These are phyloP conservation scores for Plasmodium gonderi DNA, from an alignment of 169 alveolate genomes.

Conservation along the genomic window DNA sequence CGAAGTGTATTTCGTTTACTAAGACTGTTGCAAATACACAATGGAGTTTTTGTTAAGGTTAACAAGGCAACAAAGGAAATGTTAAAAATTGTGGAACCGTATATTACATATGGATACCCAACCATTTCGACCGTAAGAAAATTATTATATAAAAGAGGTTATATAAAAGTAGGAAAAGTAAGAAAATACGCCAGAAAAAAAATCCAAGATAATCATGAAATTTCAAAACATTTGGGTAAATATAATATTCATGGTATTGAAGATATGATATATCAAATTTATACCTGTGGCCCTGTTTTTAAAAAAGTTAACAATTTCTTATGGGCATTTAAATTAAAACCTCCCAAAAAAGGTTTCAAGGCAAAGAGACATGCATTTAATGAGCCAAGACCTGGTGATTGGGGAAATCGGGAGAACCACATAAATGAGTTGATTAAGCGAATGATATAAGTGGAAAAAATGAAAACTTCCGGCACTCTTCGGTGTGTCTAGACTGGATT, in stretches of 20 bases:
- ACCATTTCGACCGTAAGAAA: constrained; percentile 94
- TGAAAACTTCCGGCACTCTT: no score
- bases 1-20: constrained; percentile 95
- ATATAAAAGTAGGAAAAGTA: constrained; percentile 89
- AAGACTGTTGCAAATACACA: constrained; percentile 98
- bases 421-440: constrained; percentile 86
- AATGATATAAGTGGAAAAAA: no score
- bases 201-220: constrained; percentile 78
- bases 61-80: constrained; percentile 98
- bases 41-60: constrained; percentile 96
- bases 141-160: constrained; percentile 98
- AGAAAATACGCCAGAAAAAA: constrained; percentile 85
- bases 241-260: constrained; percentile 94
- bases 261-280: constrained; percentile 98
- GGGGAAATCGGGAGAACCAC: constrained; percentile 90
- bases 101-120: constrained; percentile 98
- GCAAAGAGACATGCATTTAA: constrained; percentile 97
- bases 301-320: constrained; percentile 98
- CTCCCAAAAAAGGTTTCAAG: constrained; percentile 98
- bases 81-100: constrained; percentile 97
- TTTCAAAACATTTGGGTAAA: constrained; percentile 81
- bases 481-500: no score
- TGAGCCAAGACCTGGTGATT: constrained; percentile 97
- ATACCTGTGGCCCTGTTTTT: constrained; percentile 99
- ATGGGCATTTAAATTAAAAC: constrained; percentile 99